Percentiles rank a stretch among this genome's conserved stretches.
phyloP scores from a whole-genome alignment of 208 protist genomes.

The Crithidia thermophila region DNA sequence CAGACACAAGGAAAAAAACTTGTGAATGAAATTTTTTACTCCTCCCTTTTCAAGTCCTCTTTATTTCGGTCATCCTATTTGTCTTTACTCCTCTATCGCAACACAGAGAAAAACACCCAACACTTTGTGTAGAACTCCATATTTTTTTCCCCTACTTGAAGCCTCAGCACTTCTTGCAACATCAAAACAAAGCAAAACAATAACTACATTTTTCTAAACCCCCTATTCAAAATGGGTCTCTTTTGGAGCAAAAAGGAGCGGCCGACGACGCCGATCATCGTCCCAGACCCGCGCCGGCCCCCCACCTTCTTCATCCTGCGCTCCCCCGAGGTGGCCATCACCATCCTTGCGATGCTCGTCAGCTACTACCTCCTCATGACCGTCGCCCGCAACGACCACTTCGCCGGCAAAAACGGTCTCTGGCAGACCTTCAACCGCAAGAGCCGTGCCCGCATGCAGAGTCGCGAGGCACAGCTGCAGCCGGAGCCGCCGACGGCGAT shows the following conservation, averaged over 20 bases:
- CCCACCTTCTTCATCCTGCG: slow-evolving; percentile 10
- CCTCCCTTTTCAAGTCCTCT: no score
- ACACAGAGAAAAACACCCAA: no score
- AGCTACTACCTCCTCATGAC: slow-evolving; percentile 14
- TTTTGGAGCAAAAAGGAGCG: background rate
- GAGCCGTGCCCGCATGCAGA: slow-evolving; percentile 25
- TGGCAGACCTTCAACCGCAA: slow-evolving; percentile 26
- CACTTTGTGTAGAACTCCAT: no score
- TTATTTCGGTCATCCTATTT: no score
- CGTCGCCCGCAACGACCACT: slow-evolving; percentile 6
- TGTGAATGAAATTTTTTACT: no score
- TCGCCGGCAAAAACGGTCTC: slow-evolving; percentile 17
- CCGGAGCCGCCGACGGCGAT: slow-evolving; percentile 26
- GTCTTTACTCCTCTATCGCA: background rate
- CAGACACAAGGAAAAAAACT: no score
- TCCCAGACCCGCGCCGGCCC: slow-evolving; percentile 23
- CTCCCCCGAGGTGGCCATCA: slow-evolving; percentile 24
- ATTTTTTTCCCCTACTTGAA: no score
- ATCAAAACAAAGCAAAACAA: no score
- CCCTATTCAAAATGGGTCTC: background rate
- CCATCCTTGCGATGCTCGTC: background rate
- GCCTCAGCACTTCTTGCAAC: no score
- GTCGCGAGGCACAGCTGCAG: slow-evolving; percentile 28
- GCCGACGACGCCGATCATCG: slow-evolving; percentile 18
- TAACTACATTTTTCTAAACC: no score